Base-by-base conservation (phyloP, 208 protist genomes). In the Vickermania ingenoplastis region DNA sequence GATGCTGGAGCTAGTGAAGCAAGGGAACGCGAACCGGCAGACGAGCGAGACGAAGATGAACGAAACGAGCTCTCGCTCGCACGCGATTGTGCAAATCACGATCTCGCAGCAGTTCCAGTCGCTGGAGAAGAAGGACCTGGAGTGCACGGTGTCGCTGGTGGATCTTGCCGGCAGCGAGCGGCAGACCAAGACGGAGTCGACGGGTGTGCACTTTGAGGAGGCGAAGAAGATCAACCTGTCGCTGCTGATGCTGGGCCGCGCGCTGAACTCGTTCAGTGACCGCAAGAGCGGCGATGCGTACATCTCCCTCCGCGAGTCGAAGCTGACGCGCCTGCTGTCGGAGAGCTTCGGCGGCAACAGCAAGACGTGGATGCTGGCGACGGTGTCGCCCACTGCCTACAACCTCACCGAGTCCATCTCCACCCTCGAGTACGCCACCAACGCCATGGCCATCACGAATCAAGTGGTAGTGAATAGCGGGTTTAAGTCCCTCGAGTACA, bases 311-410 rank as follows among this genome's bases (percentile, higher is more conserved):
- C 81, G 89, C 31, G 89, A 89, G 57, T 95, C 86, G 56, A 94
- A 94, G 67, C 72, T 97, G 25, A 96, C 93, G 26, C 73, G 86
- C 17, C 58, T 96, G 41, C 68, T 94, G 58, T 87, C 87, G 24
- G 86, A 96, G 70, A 94, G 84, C 59, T 90, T 96, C 56, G 90
- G 90, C 31, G 90, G 86, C 41, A 97, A 97, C 65, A n/a, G n/a
- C n/a, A n/a, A n/a, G n/a, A n/a, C n/a, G n/a, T n/a, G n/a, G n/a
- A n/a, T n/a, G n/a, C n/a, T n/a, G n/a, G n/a, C n/a, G n/a, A n/a
- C n/a, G n/a, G n/a, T n/a, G n/a, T 77, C 74, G 2, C 92, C 95
- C 23, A 73, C 86, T 1, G 67, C 65, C 31, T 81, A 74, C 83
- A 91, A 91, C 58, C 59, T 83, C 30, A 89, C 76, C n/a, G 84